phyloP scores from a whole-genome alignment of 352 stramenopile species.

The Globisporangium splendens region DNA sequence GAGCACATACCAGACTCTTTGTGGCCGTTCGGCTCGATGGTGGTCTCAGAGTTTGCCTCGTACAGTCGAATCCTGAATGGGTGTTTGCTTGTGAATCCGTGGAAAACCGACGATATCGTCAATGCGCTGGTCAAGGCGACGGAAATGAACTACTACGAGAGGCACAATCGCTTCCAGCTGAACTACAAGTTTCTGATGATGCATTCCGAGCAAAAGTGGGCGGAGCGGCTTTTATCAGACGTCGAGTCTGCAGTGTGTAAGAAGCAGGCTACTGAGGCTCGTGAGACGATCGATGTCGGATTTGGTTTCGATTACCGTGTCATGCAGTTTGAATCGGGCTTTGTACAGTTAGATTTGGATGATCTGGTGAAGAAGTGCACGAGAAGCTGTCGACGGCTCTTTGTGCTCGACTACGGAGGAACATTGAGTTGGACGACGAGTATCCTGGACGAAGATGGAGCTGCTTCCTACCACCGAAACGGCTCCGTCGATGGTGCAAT shows the following conservation, averaged over 20 bases:
- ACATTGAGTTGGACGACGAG: slow-evolving; percentile 87
- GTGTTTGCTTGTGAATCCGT: slow-evolving; percentile 97
- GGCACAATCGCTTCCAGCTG: slow-evolving; percentile 61
- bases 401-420: slow-evolving; percentile 98
- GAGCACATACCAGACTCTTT: slow-evolving; percentile 28
- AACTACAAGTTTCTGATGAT: slow-evolving; percentile 87
- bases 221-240: slow-evolving; percentile 92
- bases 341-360: slow-evolving; percentile 90
- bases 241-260: slow-evolving; percentile 82
- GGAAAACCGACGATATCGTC: slow-evolving; percentile 91
- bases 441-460: slow-evolving; percentile 57
- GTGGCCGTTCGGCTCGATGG: slow-evolving; percentile 80
- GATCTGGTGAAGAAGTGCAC: slow-evolving; percentile 83
- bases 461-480: slow-evolving; percentile 21
- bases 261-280: slow-evolving; percentile 28
- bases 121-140: slow-evolving; percentile 56
- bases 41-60: slow-evolving; percentile 96
- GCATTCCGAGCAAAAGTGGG: slow-evolving; percentile 88
- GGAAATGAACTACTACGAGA: slow-evolving; percentile 78
- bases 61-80: slow-evolving; percentile 96
- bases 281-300: slow-evolving; percentile 86
- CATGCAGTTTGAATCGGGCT: slow-evolving; percentile 94
- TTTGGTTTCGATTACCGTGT: slow-evolving; percentile 96
- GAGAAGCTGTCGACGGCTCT: slow-evolving; percentile 65
- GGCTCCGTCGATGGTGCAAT: slow-evolving; percentile 50